Evolutionary conservation across 306 rosid species (phyloP).

Genomic region (Mimosa bimucronata): DNA sequence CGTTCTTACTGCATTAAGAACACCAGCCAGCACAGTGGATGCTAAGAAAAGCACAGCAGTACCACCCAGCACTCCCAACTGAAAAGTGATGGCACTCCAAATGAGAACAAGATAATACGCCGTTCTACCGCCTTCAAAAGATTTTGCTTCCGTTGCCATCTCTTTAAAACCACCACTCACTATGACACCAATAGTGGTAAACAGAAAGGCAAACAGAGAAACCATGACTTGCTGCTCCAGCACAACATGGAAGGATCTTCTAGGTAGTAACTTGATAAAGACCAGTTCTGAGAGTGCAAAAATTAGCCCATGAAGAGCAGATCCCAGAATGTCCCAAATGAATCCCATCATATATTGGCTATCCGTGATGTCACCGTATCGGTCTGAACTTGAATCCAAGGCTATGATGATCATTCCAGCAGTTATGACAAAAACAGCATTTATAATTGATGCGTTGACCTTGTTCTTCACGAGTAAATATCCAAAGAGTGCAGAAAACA

Average conservation of each 20-base stretch:
- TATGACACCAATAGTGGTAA: constrained; percentile 71
- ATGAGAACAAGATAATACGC: constrained; percentile 70
- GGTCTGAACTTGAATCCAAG: constrained; percentile 84
- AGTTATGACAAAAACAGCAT: constrained; percentile 70
- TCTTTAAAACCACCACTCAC: constrained; percentile 62
- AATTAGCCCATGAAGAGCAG: constrained; percentile 94
- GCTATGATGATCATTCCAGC: constrained; percentile 80
- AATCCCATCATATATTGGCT: constrained; percentile 74
- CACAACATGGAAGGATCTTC: constrained; percentile 86
- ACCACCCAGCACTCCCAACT: constrained; percentile 78
- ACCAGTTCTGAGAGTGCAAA: constrained; percentile 87
- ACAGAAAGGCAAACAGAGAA: constrained; percentile 66
- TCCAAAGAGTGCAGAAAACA: constrained; percentile 80
- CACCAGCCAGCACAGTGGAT: constrained; percentile 95
- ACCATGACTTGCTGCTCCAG: constrained; percentile 95
- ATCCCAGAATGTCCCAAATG: constrained; percentile 84
- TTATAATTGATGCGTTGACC: constrained; percentile 67
- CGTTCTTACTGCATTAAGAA: constrained; percentile 83
- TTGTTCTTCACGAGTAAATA: constrained; percentile 76
- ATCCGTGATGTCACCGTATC: constrained; percentile 53
- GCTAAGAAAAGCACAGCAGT: constrained; percentile 83
- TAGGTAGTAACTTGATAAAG: constrained; percentile 63
- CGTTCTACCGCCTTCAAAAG: constrained; percentile 66
- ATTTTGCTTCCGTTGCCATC: constrained; percentile 63
- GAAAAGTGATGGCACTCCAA: constrained; percentile 80